Base-by-base conservation (phyloP, 1,139 yeast species). In the Suhomyces guaymorum region DNA sequence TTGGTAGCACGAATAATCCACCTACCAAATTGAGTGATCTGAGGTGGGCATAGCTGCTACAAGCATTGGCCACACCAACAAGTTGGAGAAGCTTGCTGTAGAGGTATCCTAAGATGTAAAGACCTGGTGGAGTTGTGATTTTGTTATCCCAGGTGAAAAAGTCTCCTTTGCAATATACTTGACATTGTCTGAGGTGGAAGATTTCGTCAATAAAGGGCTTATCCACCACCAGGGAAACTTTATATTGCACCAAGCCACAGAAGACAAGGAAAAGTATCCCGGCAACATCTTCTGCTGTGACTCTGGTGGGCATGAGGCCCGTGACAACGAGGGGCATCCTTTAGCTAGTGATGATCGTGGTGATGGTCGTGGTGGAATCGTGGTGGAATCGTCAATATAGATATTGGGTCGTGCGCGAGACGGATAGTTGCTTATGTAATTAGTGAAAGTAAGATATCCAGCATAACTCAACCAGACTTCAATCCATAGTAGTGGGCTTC, bases 101-200 rank as follows among this genome's bases (percentile, higher is more conserved):
- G 4, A 61, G 34, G 43, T 71, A 73, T 1, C 90, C 95, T 8
- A 89, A 51, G 7, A 73, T 44, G 52, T 92, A 92, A 23, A 92
- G 63, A 0, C 98, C 99, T 1, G 98, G 98, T 2, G 98, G 98
- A 0, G 98, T 92, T 3, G 98, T 92, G 55, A 94, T 88, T 55
- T 90, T 92, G 22, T 80, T 71, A 56, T 92, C 92, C 97, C 97
- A 92, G 1, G 65, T 52, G 10, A 45, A 41, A 61, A 81, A 88
- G 30, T 77, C 64, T 9, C 82, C 82, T 1, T 59, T 49, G 42
- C 88, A 76, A 54, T 85, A 90, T 23, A 66, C 68, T 39, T 77
- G 70, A 10, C 95, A 81, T 61, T 92, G 97, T 6, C 82, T 78
- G 21, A 86, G 68, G 53, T 92, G 98, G 59, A 92, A 92, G 12